Conservation (phyloP, 805 yeast genomes). For the Candida nanaspora region DNA sequence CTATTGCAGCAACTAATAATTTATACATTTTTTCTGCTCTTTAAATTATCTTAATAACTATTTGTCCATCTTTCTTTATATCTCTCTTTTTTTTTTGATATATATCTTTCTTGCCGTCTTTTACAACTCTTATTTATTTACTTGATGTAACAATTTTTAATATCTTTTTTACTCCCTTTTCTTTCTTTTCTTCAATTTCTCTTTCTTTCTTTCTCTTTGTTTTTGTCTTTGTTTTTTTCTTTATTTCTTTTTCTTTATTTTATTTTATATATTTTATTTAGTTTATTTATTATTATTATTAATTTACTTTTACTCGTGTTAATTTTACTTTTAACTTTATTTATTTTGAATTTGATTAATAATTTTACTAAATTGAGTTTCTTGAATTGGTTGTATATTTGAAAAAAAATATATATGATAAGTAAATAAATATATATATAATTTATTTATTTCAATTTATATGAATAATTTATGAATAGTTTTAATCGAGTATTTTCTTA, state of each 20-base stretch:
- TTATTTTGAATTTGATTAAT: background rate
- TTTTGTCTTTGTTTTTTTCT: too few species aligned
- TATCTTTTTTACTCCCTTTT: too few species aligned
- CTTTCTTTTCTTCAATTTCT: too few species aligned
- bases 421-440: too few species aligned
- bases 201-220: too few species aligned
- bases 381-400: background rate
- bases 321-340: background rate
- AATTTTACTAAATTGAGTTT: background rate
- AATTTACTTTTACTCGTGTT: background rate
- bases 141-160: background rate
- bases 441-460: too few species aligned
- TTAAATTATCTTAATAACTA: constrained; percentile 18
- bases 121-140: background rate
- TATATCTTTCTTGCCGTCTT: background rate
- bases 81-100: background rate
- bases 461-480: too few species aligned
- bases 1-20: constrained; percentile 97
- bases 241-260: too few species aligned
- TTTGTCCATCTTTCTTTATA: background rate
- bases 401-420: too few species aligned
- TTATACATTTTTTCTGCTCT: constrained; percentile 76
- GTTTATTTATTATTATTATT: background rate
- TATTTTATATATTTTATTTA: too few species aligned
- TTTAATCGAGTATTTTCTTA: too few species aligned